Base-by-base conservation (phyloP, 2,329 filamentous ascomycete genomes). In the Chaetomium olivaceum region DNA sequence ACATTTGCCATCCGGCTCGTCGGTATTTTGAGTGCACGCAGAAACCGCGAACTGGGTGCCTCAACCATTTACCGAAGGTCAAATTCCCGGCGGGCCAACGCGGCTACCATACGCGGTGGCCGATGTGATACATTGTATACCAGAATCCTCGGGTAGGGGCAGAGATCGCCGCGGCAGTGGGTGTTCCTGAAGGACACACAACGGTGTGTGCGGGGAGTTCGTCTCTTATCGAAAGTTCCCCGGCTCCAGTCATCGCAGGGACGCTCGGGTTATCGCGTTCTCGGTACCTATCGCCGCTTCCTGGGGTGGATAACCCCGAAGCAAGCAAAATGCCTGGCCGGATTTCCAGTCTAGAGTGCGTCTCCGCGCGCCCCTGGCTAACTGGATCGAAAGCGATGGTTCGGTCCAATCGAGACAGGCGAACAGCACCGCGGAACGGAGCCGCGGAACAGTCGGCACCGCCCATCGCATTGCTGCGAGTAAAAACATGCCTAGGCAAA, bases 401-500 rank as follows among this genome's bases (percentile, higher is more conserved):
- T 50, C 48, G 48, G 25, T 33, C 62, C 31, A 59, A 54, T 58
- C 29, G 21, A 57, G 12, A 7, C n/a, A 33, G 33, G 6, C 27
- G 21, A 29, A 8, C 19, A 4, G 8, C 46, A 27, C 39, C 39
- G 46, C 23, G 21, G 58, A 48, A n/a, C 54, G 29, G n/a, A 43
- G n/a, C 54, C 25, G 57, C 62, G 39, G 50, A 56, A 56, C 21
- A 16, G 31, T 46, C 61, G 61, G 56, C 61, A 63, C 31, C 33
- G 33, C 48, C 19, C 46, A 48, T 14, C 21, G 7, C 27, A n/a
- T 52, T 31, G 54, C 43, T 19, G 16, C 33, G 48, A 54, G 36
- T 23, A 36, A 55, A 58, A 63, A 27, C 25, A 55, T 27, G 56
- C 25, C 62, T 25, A 33, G 23, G 43, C 14, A n/a, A 33, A 43